These are phyloP conservation scores for Nematocida ausubeli DNA, from an alignment of 371 early-diverging fungal genomes.

Conservation along the genomic window DNA sequence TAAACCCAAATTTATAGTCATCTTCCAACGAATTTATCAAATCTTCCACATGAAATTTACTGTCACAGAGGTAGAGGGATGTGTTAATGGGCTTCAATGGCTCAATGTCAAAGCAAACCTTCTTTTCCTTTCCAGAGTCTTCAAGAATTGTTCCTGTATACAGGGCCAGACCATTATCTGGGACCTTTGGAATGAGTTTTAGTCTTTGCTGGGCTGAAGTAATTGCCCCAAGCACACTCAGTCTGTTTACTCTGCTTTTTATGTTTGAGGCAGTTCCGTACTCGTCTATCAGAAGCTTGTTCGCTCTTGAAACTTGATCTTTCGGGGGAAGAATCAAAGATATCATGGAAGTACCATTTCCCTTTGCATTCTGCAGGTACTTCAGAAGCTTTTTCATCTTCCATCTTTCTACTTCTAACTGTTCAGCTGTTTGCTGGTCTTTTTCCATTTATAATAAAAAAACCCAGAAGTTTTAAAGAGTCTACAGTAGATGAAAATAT, in stretches of 20 bases:
- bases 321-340: slow-evolving; percentile 86
- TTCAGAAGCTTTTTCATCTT: slow-evolving; percentile 93
- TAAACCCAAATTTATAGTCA: slow-evolving; percentile 94
- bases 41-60: slow-evolving; percentile 96
- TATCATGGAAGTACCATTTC: slow-evolving; percentile 99
- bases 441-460: slow-evolving; percentile 38
- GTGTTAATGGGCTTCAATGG: slow-evolving; percentile 99
- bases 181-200: slow-evolving; percentile 84
- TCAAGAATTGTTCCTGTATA: slow-evolving; percentile 92
- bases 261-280: slow-evolving; percentile 99
- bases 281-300: slow-evolving; percentile 94
- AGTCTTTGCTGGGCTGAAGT: slow-evolving; percentile 94
- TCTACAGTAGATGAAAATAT: not conserved
- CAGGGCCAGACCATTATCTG: slow-evolving; percentile 79
- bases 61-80: slow-evolving; percentile 95
- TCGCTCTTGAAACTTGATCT: slow-evolving; percentile 82
- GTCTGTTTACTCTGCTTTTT: slow-evolving; percentile 94
- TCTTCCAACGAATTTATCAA: slow-evolving; percentile 79
- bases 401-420: slow-evolving; percentile 70
- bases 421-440: slow-evolving; percentile 49
- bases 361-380: slow-evolving; percentile 83
- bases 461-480: not conserved
- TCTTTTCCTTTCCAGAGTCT: slow-evolving; percentile 92
- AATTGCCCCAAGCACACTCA: slow-evolving; percentile 93
- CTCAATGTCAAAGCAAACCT: slow-evolving; percentile 94